Percentiles rank a stretch among this genome's conserved stretches.
Conservation (phyloP, 345 rosid genomes). For the Aquilaria yunnanensis region DNA sequence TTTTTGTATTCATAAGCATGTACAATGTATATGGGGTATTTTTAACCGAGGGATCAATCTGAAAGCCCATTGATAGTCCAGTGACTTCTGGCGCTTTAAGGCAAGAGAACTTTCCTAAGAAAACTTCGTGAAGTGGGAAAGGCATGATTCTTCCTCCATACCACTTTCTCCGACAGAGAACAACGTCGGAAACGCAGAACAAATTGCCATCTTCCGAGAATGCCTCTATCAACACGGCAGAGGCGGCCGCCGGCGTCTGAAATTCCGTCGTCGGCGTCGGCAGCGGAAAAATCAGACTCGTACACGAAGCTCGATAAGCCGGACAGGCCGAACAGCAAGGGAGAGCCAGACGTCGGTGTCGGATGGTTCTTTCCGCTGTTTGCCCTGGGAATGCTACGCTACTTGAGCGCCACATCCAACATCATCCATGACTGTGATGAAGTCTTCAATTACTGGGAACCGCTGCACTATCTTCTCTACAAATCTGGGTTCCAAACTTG, state of each 20-base stretch:
- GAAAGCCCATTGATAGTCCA: too few species aligned
- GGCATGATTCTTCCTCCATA: neutral
- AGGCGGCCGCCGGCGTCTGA: slow-evolving; percentile 50
- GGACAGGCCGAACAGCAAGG: slow-evolving; percentile 26
- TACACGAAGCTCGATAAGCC: slow-evolving; percentile 63
- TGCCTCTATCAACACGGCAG: slow-evolving; percentile 66
- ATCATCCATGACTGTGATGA: slow-evolving; percentile 97
- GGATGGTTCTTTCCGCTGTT: slow-evolving; percentile 74
- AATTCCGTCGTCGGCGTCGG: slow-evolving; percentile 27
- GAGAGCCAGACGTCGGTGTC: slow-evolving; percentile 38
- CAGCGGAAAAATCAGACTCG: slow-evolving; percentile 23
- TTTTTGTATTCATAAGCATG: too few species aligned
- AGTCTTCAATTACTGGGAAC: slow-evolving; percentile 99
- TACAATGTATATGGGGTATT: too few species aligned
- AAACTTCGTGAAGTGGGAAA: neutral
- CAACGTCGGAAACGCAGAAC: too few species aligned
- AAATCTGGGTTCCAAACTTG: slow-evolving; percentile 94
- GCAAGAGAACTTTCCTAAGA: neutral
- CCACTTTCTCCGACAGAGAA: neutral
- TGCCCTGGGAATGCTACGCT: slow-evolving; percentile 68
- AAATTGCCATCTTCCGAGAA: slow-evolving; percentile 3
- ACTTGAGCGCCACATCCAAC: slow-evolving; percentile 98
- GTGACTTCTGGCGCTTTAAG: too few species aligned
- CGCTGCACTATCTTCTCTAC: slow-evolving; percentile 89
- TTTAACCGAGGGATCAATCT: too few species aligned